Base-by-base conservation (phyloP, 352 stramenopile species). In the Pseudoperonospora humuli region DNA sequence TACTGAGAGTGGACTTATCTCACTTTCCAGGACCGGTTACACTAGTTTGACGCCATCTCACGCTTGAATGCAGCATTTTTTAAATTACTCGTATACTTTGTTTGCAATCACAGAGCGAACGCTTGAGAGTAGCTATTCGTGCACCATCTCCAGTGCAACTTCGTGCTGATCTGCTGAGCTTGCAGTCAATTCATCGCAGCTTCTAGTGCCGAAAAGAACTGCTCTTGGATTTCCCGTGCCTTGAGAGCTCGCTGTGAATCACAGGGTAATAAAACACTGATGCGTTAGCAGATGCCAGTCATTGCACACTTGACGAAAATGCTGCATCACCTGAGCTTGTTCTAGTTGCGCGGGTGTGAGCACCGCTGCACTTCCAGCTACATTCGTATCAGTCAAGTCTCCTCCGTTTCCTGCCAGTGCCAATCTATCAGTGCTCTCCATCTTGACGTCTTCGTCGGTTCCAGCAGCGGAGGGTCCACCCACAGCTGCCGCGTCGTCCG, bases 151-250 rank as follows among this genome's bases (percentile, higher is more conserved):
- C 19, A 3, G n/a, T 3, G n/a, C 28, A 34, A n/a, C 28, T 34
- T 11, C 10, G n/a, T 32, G 7, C 10, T 32, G 3, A 38, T 18
- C 14, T 38, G 15, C 32, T 24, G 2, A 41, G 2, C 11, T 45
- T 5, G 28, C 32, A 34, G 40, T 54, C 29, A 73, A 14, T 54
- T 60, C 26, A 80, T 67, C 28, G 72, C 59, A 14, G 57, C 39
- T 33, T 84, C 70, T 10, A 87, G 64, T 10, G 68, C 63, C 11
- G 52, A 38, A 50, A 88, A 88, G 50, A 88, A 88, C 26, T 70
- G 39, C 19, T 83, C 61, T 46, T 88, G 75, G 50, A 79, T 64
- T 44, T 68, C 54, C n/a, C 68, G 63, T 21, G 57, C 56, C 42
- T 85, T 59, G 4, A 58, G 58, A 21, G 67, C 47, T 26, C 64